Base-by-base conservation (phyloP, 1,139 yeast genomes). In the Maudiozyma humilis region DNA sequence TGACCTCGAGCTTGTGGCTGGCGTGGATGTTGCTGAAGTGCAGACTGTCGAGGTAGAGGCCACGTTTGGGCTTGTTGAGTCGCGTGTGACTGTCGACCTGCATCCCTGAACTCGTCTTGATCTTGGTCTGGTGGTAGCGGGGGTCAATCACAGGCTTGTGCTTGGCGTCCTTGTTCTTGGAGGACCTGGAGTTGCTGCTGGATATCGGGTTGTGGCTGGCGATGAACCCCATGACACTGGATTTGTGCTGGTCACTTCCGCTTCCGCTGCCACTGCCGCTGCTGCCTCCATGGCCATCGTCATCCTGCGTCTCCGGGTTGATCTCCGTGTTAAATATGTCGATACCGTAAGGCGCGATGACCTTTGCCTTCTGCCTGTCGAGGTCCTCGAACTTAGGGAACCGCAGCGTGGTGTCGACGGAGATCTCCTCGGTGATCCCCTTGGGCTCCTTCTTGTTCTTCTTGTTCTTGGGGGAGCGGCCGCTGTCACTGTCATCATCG, bases 1-100 rank as follows among this genome's bases (percentile, higher is more conserved):
- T 79, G 4, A 87, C 76, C 55, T 86, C 94, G 41, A 88, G 67
- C 45, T 95, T 71, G 62, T 88, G 96, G 52, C 75, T 73, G 23
- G 86, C 73, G 49, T 77, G 79, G 42, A 88, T 73, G 56, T 82
- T 85, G 38, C 82, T 73, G 54, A 76, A 82, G 54, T 80, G 78
- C 15, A 80, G 70, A 29, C 73, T 67, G 57, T 87, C 95, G 0
- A 95, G 86, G 49, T 79, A 76, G 31, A 79, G 60, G 6, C 76
- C 70, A 32, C 68, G 57, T 34, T 58, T 61, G 2, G 64, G 52
- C 31, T 49, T 53, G 39, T 59, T 60, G 32, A 58, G 44, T 20
- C 52, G 52, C 13, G 60, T 57, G 33, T 53, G 54, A 29, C 51
- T 48, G 32, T 55, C 46, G 10, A 62, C 56, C 2, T 51, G 47